Percentiles rank a stretch among this genome's conserved stretches.
phyloP scores from a whole-genome alignment of 441 rosid genomes.

The Cnidoscolus chayamansa region DNA sequence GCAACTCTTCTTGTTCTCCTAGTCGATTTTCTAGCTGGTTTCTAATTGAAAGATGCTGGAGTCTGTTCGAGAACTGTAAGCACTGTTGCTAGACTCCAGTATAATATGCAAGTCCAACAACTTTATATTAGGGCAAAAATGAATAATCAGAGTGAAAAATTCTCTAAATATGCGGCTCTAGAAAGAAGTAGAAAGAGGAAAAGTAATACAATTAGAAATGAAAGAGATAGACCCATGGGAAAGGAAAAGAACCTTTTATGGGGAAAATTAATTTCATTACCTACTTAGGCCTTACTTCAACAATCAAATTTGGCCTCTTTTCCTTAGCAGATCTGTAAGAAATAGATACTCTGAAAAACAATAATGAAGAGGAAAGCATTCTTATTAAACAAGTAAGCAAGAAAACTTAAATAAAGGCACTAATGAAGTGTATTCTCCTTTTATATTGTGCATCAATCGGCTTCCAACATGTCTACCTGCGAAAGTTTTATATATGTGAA shows the following conservation, averaged over 20 bases:
- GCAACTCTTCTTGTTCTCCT: too few species aligned
- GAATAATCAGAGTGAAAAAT: neutral
- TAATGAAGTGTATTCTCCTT: neutral
- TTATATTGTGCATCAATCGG: neutral
- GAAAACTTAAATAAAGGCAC: neutral
- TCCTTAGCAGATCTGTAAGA: neutral
- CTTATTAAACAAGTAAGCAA: neutral
- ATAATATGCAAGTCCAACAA: neutral
- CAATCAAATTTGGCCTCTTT: neutral
- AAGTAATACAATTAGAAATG: neutral
- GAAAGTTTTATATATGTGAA: conserved; percentile 8
- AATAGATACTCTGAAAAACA: neutral
- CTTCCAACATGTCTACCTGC: neutral
- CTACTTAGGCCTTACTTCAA: neutral
- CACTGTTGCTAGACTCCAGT: neutral
- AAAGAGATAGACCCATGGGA: neutral
- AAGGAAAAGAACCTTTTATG: neutral
- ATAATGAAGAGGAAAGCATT: neutral
- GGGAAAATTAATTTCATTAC: neutral
- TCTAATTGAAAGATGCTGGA: neutral
- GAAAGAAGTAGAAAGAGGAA: neutral
- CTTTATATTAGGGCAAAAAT: neutral
- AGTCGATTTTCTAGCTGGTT: neutral
- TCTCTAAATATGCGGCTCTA: neutral
- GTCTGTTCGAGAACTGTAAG: neutral